Percentiles rank a stretch among this genome's conserved stretches.
These are phyloP conservation scores for Gracilariopsis chorda DNA, from an alignment of 23 red algal species.

Conservation along the genomic window DNA sequence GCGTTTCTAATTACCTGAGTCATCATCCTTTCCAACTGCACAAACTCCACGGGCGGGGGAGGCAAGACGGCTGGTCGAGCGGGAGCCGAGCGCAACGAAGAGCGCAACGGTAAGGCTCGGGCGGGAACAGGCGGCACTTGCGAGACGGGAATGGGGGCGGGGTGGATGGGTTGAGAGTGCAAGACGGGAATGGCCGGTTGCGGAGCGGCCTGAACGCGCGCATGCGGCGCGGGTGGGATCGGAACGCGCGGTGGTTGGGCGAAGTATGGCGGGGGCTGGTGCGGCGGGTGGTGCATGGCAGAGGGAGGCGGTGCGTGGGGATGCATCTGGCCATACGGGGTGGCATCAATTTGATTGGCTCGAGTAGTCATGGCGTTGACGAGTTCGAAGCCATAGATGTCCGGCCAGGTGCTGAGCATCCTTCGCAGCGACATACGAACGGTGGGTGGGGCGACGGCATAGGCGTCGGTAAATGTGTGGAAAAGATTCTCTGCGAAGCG, in stretches of 20 bases:
- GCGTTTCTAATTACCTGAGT: conserved; percentile 50
- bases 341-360: not conserved
- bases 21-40: conserved; percentile 34
- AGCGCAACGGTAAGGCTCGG: not conserved
- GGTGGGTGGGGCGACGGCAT: conserved; percentile 1
- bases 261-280: not conserved
- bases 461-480: conserved; percentile 58
- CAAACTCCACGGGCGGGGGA: not conserved
- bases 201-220: not conserved
- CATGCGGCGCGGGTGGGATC: not conserved
- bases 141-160: not conserved
- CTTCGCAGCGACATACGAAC: conserved; percentile 55
- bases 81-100: not conserved
- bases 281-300: not conserved
- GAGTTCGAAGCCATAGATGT: conserved; percentile 59
- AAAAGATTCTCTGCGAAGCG: conserved; percentile 53
- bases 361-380: conserved; percentile 39
- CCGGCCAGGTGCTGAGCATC: conserved; percentile 71
- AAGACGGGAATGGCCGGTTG: not conserved
- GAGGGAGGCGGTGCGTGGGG: not conserved
- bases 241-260: not conserved
- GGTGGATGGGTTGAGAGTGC: not conserved
- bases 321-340: not conserved
- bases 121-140: not conserved
- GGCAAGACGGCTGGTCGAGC: not conserved